Conservation (phyloP, 306 rosid species). For the Ammopiptanthus mongolicus region DNA sequence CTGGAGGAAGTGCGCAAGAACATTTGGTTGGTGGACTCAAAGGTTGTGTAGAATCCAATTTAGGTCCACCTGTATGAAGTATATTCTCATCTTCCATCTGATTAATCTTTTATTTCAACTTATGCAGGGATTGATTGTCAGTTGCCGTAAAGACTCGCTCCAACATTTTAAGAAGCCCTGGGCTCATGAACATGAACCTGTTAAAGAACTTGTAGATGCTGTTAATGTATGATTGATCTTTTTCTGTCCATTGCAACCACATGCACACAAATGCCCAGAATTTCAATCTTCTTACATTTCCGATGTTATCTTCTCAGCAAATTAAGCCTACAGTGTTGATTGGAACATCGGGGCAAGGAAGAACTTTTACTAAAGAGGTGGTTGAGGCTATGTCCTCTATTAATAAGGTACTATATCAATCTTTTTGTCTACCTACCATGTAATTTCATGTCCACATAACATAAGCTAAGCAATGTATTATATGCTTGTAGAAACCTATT, state of each 20-base stretch:
- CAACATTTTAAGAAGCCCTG: constrained; percentile 97
- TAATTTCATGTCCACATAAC: not conserved
- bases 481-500: constrained; percentile 37
- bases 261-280: not conserved
- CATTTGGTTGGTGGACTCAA: constrained; percentile 94
- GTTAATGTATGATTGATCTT: constrained; percentile 50
- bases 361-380: constrained; percentile 75
- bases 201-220: constrained; percentile 58
- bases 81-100: constrained; percentile 8
- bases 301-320: constrained; percentile 39
- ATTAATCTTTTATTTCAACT: constrained; percentile 20
- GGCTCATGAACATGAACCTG: constrained; percentile 90
- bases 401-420: constrained; percentile 56
- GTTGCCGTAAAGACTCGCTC: constrained; percentile 80
- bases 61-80: not conserved
- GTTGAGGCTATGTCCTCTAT: constrained; percentile 75
- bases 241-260: not conserved
- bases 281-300: constrained; percentile 9
- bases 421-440: not conserved
- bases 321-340: constrained; percentile 92
- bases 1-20: constrained; percentile 88
- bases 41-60: constrained; percentile 43
- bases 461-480: not conserved
- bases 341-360: constrained; percentile 93
- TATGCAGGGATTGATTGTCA: constrained; percentile 76